A percentile compares a stretch with the other conserved stretches of the same genome.
phyloP scores from a whole-genome alignment of 306 rosid species.

The Chamaecrista fasciculata region DNA sequence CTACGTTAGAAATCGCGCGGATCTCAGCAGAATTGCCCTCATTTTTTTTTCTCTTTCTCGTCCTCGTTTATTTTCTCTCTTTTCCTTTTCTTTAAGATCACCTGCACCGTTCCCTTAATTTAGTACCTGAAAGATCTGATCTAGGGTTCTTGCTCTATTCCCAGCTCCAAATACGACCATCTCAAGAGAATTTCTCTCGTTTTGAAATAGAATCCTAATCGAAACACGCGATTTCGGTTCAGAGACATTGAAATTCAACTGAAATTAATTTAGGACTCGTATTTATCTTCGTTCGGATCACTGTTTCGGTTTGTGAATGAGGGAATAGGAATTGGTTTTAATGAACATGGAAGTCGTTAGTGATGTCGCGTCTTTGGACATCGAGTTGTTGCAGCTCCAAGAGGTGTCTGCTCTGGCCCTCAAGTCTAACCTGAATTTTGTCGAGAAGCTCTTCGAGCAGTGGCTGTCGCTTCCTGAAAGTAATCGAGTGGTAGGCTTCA shows the following conservation, averaged over 20 bases:
- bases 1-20: constrained; percentile 43
- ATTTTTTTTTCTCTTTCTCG: neutral
- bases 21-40: constrained; percentile 37
- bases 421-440: constrained; percentile 69
- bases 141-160: constrained; percentile 48
- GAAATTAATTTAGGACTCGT: constrained; percentile 42
- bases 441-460: constrained; percentile 77
- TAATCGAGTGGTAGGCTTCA: constrained; percentile 69
- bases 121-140: constrained; percentile 41
- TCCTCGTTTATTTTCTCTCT: constrained; percentile 7
- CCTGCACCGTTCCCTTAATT: constrained; percentile 13
- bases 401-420: constrained; percentile 81
- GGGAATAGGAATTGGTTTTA: constrained; percentile 38
- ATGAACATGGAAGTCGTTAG: constrained; percentile 79
- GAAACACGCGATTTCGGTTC: constrained; percentile 15
- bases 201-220: constrained; percentile 10
- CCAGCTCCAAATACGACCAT: constrained; percentile 29
- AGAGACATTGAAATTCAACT: constrained; percentile 32
- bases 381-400: constrained; percentile 82
- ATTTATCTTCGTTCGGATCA: constrained; percentile 24
- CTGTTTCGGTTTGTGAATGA: constrained; percentile 52
- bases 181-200: constrained; percentile 28
- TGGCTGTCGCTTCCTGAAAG: constrained; percentile 91
- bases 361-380: constrained; percentile 84
- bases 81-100: constrained; percentile 34